A percentile compares a stretch with the other conserved stretches of the same genome.
phyloP scores from a whole-genome alignment of 805 yeast genomes.

The Ogataea ganodermae region DNA sequence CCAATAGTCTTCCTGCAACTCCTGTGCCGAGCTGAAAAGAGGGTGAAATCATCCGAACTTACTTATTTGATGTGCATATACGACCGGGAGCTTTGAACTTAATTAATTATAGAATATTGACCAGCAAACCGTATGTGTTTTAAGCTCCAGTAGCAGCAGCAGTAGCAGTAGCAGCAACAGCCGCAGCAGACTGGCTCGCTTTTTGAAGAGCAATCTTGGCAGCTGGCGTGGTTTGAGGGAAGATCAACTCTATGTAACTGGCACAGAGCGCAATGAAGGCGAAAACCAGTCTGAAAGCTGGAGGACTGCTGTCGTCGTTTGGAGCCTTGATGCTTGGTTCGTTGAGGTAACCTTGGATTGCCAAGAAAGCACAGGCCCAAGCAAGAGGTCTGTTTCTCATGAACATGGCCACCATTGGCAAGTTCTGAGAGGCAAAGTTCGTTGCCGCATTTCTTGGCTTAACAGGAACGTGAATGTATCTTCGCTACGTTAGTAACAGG shows the following conservation, averaged over 20 bases:
- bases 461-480: conserved; percentile 51
- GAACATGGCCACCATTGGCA: conserved; percentile 68
- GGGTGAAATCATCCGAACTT: neutral
- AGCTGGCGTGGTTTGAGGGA: conserved; percentile 45
- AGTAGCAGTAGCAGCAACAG: conserved; percentile 9
- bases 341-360: conserved; percentile 51
- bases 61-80: conserved; percentile 2
- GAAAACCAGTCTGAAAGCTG: conserved; percentile 47
- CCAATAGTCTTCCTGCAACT: conserved; percentile 4
- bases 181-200: conserved; percentile 19
- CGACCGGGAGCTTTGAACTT: neutral
- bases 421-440: conserved; percentile 49
- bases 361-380: conserved; percentile 55
- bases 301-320: conserved; percentile 43
- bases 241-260: conserved; percentile 52
- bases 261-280: conserved; percentile 49
- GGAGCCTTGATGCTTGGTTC: conserved; percentile 35
- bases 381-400: conserved; percentile 55
- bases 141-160: conserved; percentile 7
- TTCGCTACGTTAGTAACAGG: conserved; percentile 18
- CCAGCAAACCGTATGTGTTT: conserved; percentile 2
- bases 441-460: conserved; percentile 48
- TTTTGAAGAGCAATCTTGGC: conserved; percentile 24
- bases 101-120: neutral
- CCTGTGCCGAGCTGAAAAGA: neutral